Evolutionary conservation across 352 stramenopile species (phyloP).

Genomic region (Phytophthora palmivora): DNA sequence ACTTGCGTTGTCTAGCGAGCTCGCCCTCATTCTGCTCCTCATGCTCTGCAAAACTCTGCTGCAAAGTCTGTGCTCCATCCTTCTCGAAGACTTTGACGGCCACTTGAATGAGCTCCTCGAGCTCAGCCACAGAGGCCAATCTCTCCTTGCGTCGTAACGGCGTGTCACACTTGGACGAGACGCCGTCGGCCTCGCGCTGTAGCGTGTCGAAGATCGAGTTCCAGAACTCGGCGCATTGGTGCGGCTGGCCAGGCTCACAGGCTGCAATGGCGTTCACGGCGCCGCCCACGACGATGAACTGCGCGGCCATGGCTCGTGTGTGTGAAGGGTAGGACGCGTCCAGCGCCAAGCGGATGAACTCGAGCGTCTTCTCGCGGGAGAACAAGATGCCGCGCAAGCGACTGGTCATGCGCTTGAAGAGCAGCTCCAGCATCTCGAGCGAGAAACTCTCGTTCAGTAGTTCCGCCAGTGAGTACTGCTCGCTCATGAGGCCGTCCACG

Average conservation of each 20-base stretch:
- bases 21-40: conserved; percentile 28
- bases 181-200: conserved; percentile 62
- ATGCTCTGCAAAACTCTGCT: conserved; percentile 72
- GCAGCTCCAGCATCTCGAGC: conserved; percentile 85
- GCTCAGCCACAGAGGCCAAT: conserved; percentile 60
- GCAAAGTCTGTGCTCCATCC: conserved; percentile 66
- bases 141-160: conserved; percentile 49
- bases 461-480: conserved; percentile 62
- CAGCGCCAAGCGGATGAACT: conserved; percentile 75
- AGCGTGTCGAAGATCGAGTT: conserved; percentile 73
- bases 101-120: conserved; percentile 80
- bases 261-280: conserved; percentile 62
- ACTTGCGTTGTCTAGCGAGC: conserved; percentile 25
- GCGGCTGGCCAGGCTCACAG: conserved; percentile 50
- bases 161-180: conserved; percentile 47
- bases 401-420: conserved; percentile 89
- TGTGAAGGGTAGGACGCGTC: conserved; percentile 59
- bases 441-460: conserved; percentile 86
- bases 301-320: conserved; percentile 73
- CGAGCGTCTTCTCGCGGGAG: conserved; percentile 67
- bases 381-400: conserved; percentile 81
- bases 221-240: conserved; percentile 73
- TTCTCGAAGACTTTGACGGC: conserved; percentile 80
- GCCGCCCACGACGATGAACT: conserved; percentile 79
- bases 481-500: conserved; percentile 81